Conservation (phyloP, 768 basidiomycete species). For the Termitomyces sp. region DNA sequence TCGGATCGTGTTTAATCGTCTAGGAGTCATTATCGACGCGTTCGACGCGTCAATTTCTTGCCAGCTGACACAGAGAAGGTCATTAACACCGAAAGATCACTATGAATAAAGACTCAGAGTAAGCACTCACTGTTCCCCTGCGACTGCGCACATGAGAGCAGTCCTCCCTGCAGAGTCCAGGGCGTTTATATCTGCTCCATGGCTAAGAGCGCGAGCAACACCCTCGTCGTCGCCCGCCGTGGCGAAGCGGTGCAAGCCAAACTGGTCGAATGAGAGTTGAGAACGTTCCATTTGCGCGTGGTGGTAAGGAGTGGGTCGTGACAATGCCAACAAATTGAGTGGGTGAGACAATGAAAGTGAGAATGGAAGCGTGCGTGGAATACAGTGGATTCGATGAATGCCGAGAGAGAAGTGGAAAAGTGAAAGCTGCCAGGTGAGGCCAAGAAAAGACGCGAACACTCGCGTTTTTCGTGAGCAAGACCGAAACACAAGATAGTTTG, state of each 20-base stretch:
- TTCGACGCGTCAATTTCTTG: constrained; percentile 61
- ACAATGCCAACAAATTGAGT: constrained; percentile 5
- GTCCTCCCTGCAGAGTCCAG: constrained; percentile 57
- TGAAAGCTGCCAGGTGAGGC: constrained; percentile 6
- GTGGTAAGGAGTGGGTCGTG: constrained; percentile 7
- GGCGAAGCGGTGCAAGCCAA: constrained; percentile 48
- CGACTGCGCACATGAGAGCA: constrained; percentile 62
- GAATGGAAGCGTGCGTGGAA: constrained; percentile 6
- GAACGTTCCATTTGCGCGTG: constrained; percentile 16
- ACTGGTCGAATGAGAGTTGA: constrained; percentile 28
- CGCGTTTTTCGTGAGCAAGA: not conserved
- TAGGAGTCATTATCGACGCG: constrained; percentile 58
- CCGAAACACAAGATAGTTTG: not conserved
- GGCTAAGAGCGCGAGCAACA: constrained; percentile 44
- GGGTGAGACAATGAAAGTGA: constrained; percentile 5
- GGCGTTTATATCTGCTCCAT: constrained; percentile 66
- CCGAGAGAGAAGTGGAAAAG: constrained; percentile 6
- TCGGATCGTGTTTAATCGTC: constrained; percentile 53
- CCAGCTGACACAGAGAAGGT: constrained; percentile 41
- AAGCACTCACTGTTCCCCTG: constrained; percentile 58
- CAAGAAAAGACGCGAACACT: constrained; percentile 5
- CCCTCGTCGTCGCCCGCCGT: constrained; percentile 49
- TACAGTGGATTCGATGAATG: constrained; percentile 5
- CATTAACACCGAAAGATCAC: constrained; percentile 2
- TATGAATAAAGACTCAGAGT: not conserved